phyloP scores from a whole-genome alignment of 441 rosid species.

The Pelargonium cotyledonis region DNA sequence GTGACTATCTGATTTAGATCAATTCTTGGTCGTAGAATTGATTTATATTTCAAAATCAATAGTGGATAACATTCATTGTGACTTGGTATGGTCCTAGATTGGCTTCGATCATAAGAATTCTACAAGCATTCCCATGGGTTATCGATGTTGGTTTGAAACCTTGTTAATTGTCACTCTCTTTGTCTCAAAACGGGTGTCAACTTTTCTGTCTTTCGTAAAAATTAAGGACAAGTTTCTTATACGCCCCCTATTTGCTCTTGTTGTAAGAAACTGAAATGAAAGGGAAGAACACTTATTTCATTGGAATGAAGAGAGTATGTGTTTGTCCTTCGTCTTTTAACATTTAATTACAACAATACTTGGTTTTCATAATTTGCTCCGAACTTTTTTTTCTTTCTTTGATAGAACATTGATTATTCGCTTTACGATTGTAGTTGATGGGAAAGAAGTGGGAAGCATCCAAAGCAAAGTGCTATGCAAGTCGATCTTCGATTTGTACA shows the following conservation, averaged over 20 bases:
- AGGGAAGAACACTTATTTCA: no score
- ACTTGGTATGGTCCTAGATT: not conserved
- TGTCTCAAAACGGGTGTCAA: no score
- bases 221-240: no score
- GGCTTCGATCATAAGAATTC: not conserved
- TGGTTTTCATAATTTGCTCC: not conserved
- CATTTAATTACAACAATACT: not conserved
- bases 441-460: conserved; percentile 67
- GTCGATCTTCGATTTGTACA: conserved; percentile 69
- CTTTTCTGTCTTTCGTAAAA: no score
- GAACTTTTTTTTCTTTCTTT: not conserved
- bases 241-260: no score
- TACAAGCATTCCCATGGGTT: not conserved
- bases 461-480: conserved; percentile 70
- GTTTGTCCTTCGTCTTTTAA: not conserved
- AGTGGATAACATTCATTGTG: not conserved
- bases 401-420: not conserved
- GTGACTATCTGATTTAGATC: not conserved
- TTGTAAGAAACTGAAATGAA: no score
- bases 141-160: no score
- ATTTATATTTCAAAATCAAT: not conserved
- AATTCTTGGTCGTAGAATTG: not conserved
- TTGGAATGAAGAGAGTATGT: no score
- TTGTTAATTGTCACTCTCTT: no score
- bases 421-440: conserved; percentile 47